phyloP scores from a whole-genome alignment of 177 flowering plant species.

The Telopea speciosissima region DNA sequence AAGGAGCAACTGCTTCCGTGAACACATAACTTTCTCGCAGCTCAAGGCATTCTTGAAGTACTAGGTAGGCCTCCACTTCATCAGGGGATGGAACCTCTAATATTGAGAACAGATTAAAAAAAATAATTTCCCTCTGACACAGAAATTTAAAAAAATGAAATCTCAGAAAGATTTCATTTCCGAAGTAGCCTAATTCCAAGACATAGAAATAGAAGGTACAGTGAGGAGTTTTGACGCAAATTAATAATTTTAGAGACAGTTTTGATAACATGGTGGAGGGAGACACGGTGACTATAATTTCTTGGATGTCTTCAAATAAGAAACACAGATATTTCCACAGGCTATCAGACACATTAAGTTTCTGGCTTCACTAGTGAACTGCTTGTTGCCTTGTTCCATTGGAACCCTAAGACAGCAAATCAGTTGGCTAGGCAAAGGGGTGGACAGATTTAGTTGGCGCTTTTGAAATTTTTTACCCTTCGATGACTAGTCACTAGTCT shows the following conservation, averaged over 20 bases:
- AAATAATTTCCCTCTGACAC: neutral
- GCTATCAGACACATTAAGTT: no score
- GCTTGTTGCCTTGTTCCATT: no score
- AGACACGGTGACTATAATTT: neutral
- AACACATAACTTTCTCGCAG: conserved; percentile 75
- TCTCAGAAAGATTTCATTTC: no score
- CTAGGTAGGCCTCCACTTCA: conserved; percentile 69
- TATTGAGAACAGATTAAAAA: conserved; percentile 5
- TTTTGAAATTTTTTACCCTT: no score
- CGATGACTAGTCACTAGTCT: no score
- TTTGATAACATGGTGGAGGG: neutral
- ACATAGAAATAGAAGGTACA: neutral
- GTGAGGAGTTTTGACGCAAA: neutral
- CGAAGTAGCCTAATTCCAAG: neutral
- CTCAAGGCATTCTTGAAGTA: conserved; percentile 83
- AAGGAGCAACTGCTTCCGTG: conserved; percentile 77
- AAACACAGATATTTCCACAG: no score
- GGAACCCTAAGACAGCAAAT: no score
- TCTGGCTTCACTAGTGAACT: no score
- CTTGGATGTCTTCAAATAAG: no score
- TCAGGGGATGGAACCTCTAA: conserved; percentile 81
- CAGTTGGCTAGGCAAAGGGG: no score
- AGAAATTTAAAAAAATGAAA: neutral
- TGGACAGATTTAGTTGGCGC: no score
- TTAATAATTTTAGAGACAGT: no score